Base-by-base conservation (phyloP, 2,329 filamentous ascomycete genomes). In the Delphinella strobiligena region DNA sequence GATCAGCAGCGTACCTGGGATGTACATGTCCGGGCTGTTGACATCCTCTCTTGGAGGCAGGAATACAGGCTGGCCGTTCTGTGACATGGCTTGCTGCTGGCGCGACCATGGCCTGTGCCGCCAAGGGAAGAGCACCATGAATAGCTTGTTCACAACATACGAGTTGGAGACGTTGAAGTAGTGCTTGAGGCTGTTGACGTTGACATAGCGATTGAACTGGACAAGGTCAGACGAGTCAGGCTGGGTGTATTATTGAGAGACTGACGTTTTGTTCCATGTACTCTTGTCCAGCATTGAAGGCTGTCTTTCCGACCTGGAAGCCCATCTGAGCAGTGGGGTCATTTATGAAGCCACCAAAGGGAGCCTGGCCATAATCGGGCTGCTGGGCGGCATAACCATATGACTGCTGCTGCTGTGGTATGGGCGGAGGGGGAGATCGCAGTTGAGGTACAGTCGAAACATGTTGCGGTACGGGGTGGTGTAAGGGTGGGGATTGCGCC, bases 21-120 rank as follows among this genome's bases (percentile, higher is more conserved):
- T 98, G 66, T 98, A 98, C 88, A 98, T 96, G 64, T 98, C 91
- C 12, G 93, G 91, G 49, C 86, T 93, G 64, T 98, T 98, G 61
- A 96, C 71, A 57, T 98, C 91, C 61, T 98, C 89, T 48, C 91
- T 75, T 2, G 91, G 91, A 4, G 91, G 86, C 5, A 95, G 73
- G 62, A 91, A 98, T 69, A 79, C 80, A 34, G 76, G 76, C 14
- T 38, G 41, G 47, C 82, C 78, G 51, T 80, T 56, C 63, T 66
- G 41, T 60, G 64, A 49, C 59, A 54, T 66, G 58, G 59, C 67
- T 74, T 55, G 70, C 71, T 93, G 85, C 61, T 93, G 87, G 49
- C 93, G 82, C 45, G 86, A 93, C 91, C 91, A 98, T 4, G 89
- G 89, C 66, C 88, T 88, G 63, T 98, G 93, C 51, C 89, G 75